A percentile compares a stretch with the other conserved stretches of the same genome.
These are phyloP conservation scores for Plenodomus biglobosus DNA, from an alignment of 2,329 filamentous ascomycete genomes.

Conservation along the genomic window DNA sequence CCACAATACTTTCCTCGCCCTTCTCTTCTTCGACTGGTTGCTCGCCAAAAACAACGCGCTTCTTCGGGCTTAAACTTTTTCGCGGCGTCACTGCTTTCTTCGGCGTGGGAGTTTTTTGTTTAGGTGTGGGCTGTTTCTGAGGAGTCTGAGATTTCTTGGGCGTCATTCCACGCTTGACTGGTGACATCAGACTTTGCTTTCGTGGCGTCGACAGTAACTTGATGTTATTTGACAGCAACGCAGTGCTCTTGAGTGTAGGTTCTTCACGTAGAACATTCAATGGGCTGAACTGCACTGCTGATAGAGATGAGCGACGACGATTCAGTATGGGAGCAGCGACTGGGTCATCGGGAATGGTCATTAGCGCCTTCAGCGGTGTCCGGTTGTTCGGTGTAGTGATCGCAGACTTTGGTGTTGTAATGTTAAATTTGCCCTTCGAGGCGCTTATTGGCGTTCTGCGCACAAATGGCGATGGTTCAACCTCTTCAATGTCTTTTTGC, in stretches of 20 bases:
- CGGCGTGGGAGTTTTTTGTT: constrained; percentile 45
- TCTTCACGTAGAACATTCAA: constrained; percentile 33
- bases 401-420: constrained; percentile 25
- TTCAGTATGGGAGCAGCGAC: constrained; percentile 39
- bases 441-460: constrained; percentile 25
- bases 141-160: constrained; percentile 43
- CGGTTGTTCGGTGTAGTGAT: constrained; percentile 30
- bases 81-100: constrained; percentile 27
- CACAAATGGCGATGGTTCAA: constrained; percentile 42
- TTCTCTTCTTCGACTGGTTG: constrained; percentile 26
- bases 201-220: constrained; percentile 53
- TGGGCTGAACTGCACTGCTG: constrained; percentile 41
- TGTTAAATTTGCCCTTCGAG: constrained; percentile 11
- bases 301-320: constrained; percentile 39
- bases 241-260: constrained; percentile 34
- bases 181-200: constrained; percentile 50
- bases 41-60: constrained; percentile 37
- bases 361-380: constrained; percentile 12
- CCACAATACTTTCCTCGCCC: constrained; percentile 26
- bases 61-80: constrained; percentile 38
- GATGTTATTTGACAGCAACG: constrained; percentile 48
- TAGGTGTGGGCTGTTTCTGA: constrained; percentile 45
- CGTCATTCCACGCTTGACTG: constrained; percentile 44
- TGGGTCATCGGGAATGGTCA: constrained; percentile 35
- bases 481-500: constrained; percentile 32